Percentiles rank a stretch among this genome's conserved stretches.
Evolutionary conservation across 805 yeast species (phyloP).

Genomic region (Vanderwaltozyma yarrowii): DNA sequence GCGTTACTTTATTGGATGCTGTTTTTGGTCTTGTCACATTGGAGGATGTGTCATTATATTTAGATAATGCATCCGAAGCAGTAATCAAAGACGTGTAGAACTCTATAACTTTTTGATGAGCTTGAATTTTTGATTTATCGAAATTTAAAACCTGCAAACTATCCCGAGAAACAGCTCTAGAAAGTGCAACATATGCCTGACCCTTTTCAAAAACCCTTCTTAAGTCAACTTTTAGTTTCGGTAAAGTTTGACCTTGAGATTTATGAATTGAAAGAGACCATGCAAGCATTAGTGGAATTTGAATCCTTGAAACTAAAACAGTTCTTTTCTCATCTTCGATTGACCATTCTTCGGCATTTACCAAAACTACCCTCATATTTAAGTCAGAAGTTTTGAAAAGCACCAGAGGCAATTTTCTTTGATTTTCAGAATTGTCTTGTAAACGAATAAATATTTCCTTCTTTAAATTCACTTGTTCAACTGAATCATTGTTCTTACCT

Average conservation of each 20-base stretch:
- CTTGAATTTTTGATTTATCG: constrained; percentile 49
- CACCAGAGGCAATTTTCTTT: constrained; percentile 60
- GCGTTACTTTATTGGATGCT: neutral
- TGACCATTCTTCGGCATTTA: constrained; percentile 75
- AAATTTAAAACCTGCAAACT: constrained; percentile 80
- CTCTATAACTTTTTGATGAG: constrained; percentile 59
- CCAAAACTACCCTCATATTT: constrained; percentile 57
- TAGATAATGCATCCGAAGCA: constrained; percentile 18
- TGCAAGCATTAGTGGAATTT: constrained; percentile 79
- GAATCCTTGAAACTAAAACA: constrained; percentile 62
- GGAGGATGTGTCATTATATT: too few relatives aligned
- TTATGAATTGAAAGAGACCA: constrained; percentile 97
- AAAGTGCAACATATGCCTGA: constrained; percentile 91
- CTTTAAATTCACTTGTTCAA: constrained; percentile 37
- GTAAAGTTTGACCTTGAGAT: constrained; percentile 87
- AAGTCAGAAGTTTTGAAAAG: constrained; percentile 65
- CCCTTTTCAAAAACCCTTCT: constrained; percentile 76
- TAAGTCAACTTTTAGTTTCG: constrained; percentile 68
- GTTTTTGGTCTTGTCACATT: neutral
- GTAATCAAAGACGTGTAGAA: constrained; percentile 48
- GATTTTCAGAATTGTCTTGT: constrained; percentile 32
- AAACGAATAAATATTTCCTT: constrained; percentile 34
- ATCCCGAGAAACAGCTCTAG: constrained; percentile 75
- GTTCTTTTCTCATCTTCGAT: constrained; percentile 64
- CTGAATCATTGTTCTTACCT: constrained; percentile 22